Percentiles rank a stretch among this genome's conserved stretches.
phyloP scores from a whole-genome alignment of 352 stramenopile species.

The Pythium sukuiense region DNA sequence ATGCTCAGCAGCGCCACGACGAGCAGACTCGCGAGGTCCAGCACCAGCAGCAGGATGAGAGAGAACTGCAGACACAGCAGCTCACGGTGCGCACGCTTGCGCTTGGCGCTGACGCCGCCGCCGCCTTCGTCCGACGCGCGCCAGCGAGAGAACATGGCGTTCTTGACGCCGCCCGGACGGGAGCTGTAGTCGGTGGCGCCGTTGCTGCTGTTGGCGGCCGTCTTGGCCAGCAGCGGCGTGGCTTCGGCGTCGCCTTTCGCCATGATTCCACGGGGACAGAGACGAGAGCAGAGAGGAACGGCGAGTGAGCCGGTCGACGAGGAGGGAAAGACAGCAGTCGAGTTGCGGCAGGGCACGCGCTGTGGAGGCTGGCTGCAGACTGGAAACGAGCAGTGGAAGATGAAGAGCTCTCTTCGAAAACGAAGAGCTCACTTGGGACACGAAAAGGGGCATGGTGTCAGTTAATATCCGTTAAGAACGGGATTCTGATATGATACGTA shows the following conservation, averaged over 20 bases:
- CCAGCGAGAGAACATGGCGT: conserved; percentile 51
- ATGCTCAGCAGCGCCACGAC: conserved; percentile 54
- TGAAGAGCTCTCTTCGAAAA: conserved; percentile 9
- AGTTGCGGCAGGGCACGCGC: neutral
- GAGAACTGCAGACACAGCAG: conserved; percentile 72
- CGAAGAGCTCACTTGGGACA: conserved; percentile 4
- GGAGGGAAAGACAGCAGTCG: neutral
- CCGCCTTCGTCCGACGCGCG: conserved; percentile 37
- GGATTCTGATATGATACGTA: neutral
- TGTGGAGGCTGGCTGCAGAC: neutral
- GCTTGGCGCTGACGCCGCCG: conserved; percentile 4
- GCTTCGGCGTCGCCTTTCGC: conserved; percentile 26
- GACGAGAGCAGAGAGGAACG: neutral
- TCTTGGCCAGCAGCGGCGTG: conserved; percentile 40
- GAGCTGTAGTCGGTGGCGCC: conserved; percentile 1
- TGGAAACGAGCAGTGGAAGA: conserved; percentile 1
- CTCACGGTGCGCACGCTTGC: conserved; percentile 34
- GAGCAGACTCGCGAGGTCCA: conserved; percentile 56
- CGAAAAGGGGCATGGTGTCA: neutral
- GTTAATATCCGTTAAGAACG: conserved; percentile 3
- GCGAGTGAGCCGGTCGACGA: neutral
- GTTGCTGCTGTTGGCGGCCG: conserved; percentile 11
- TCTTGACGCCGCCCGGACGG: conserved; percentile 27
- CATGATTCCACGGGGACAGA: neutral
- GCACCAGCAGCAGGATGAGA: conserved; percentile 54